Evolutionary conservation across 1,284 basidiomycete species (phyloP), one percentile per base, ranked within the genome.

Genomic region (Ustilago cynodontis): DNA sequence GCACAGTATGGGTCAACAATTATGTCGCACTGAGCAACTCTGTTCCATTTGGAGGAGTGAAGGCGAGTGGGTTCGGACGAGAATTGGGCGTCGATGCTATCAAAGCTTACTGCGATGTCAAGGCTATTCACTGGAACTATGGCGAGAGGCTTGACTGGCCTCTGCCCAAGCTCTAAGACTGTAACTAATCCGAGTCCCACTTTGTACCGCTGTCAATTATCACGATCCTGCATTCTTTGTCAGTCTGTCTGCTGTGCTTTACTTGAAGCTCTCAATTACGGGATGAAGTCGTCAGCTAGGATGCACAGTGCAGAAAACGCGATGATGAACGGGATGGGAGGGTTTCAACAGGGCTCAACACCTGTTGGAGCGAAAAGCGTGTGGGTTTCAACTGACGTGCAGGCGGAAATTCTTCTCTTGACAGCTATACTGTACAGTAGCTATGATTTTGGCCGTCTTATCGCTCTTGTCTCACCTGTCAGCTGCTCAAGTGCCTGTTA

Each of bases 1-100:
- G 95, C 33, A 94, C 93, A 3, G 90, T 90, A 0, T 93, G 91
- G 90, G 86, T 93, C 78, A 95, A 95, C 88, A 65, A 70, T 26
- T 71, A 71, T 64, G 57, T 65, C 20, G 57, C 57, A 33, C 49
- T 78, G 45, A 71, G 60, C 68, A 58, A 65, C 14, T 65, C 75
- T 29, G 68, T 77, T 11, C 71, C 75, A 11, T 82, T 84, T 39
- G 80, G 72, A 31, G 81, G 81, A 8, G 78, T 71, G 77, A 83
- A 83, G 69, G 62, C 65, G 47, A 77, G 72, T 39, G 80, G 81
- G 9, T 70, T 79, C 51, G 81, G 80, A 28, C 54, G 78, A n/a
- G 81, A 83, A 66, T 59, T 82, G 10, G 81, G 81, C 20, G 59
- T 73, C 47, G 81, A 83, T 56, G 84, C 84, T 14, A 71, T 83